Evolutionary conservation across 106 monocot species (phyloP).

Genomic region (Amphibolis antarctica): DNA sequence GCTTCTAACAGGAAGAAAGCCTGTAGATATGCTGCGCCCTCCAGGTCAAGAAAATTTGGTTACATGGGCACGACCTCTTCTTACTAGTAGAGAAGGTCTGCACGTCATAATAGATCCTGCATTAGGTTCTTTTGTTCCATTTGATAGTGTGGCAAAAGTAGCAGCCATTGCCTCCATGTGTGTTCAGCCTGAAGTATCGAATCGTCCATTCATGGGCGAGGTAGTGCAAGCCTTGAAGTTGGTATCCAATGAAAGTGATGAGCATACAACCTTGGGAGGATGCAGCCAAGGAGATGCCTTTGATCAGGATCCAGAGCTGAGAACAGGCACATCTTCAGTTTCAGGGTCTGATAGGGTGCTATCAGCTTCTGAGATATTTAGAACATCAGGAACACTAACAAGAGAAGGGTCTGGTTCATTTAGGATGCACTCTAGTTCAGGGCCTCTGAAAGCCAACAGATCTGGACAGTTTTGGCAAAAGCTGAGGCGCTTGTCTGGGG

Average conservation of each 20-base stretch:
- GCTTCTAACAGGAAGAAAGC: slow-evolving; percentile 77
- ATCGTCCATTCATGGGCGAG: slow-evolving; percentile 92
- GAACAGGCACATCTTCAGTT: slow-evolving; percentile 13
- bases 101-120: slow-evolving; percentile 55
- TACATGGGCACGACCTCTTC: slow-evolving; percentile 74
- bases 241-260: slow-evolving; percentile 50
- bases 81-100: slow-evolving; percentile 44
- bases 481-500: slow-evolving; percentile 35
- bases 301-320: slow-evolving; percentile 21
- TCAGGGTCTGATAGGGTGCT: slow-evolving; percentile 30
- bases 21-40: slow-evolving; percentile 68
- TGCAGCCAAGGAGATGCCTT: slow-evolving; percentile 33
- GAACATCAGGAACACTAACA: slow-evolving; percentile 22
- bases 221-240: slow-evolving; percentile 89
- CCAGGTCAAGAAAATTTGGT: slow-evolving; percentile 84
- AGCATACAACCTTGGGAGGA: slow-evolving; percentile 26
- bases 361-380: slow-evolving; percentile 46
- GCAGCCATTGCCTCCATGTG: slow-evolving; percentile 97
- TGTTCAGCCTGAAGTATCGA: slow-evolving; percentile 83
- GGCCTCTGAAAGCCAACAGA: slow-evolving; percentile 39
- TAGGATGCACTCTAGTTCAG: slow-evolving; percentile 51
- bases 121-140: slow-evolving; percentile 27
- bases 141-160: slow-evolving; percentile 60
- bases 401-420: slow-evolving; percentile 40
- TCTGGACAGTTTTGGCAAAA: slow-evolving; percentile 44